Base-by-base conservation (phyloP, 805 yeast species). In the Pichia eremophila region DNA sequence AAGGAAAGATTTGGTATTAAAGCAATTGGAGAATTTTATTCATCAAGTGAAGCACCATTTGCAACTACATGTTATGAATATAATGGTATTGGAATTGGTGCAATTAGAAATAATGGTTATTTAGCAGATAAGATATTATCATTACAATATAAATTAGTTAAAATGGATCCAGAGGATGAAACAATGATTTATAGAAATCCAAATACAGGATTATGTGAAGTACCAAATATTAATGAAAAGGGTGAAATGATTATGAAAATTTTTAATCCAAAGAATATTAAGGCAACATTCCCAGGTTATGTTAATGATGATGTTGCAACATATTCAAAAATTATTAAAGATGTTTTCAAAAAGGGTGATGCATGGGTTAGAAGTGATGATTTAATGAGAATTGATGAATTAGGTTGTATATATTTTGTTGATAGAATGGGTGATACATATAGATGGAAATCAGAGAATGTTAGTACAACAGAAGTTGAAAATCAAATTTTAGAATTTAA, bases 401-500 rank as follows among this genome's bases (percentile, higher is more conserved):
- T 81, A 53, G 85, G 87, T 0, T 67, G 82, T 54, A 73, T 84
- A 62, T 87, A 83, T 65, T 90, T 90, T 64, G 87, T 89, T 41
- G 98, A 90, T 69, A 73, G 98, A 59, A 67, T 91, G 59, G 98
- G 98, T 39, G 98, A 90, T 61, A 91, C 97, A 0, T 90, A 85
- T 70, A 74, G 98, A 57, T 90, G 98, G 98, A 91, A 88, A 68
- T 84, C 95, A 2, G 98, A 90, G 67, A 90, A 90, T 63, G 96
- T 91, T 11, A 81, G 93, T 17, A 89, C 97, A 14, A 82, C 90
- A 34, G 97, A 90, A 67, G 96, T 90, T 38, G 97, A 91, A 61
- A 85, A 83, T 59, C 82, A 80, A 60, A 65, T 85, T 29, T 72
- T 76, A 65, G 61, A 69, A 44, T 46, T 40, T 29, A 25, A 51